phyloP scores from a whole-genome alignment of 2,329 filamentous ascomycete species.

The Plenodomus biglobosus region DNA sequence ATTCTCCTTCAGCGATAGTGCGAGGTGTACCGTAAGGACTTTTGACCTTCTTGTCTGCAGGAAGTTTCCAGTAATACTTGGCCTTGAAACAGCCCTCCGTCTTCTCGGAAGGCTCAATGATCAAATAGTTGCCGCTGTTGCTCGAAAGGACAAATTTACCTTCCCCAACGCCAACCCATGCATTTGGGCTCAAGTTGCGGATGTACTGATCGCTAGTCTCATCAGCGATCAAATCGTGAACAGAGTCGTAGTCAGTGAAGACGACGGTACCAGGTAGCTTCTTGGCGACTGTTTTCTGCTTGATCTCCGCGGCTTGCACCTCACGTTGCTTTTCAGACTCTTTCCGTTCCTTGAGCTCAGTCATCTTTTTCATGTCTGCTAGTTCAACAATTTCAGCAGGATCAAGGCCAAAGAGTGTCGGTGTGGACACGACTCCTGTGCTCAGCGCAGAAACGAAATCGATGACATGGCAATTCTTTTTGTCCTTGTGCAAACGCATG shows the following conservation, averaged over 20 bases:
- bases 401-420: slow-evolving; percentile 90
- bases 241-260: slow-evolving; percentile 87
- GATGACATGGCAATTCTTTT: slow-evolving; percentile 89
- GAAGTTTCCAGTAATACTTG: slow-evolving; percentile 48
- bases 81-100: slow-evolving; percentile 44
- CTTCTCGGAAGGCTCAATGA: slow-evolving; percentile 51
- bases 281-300: slow-evolving; percentile 15
- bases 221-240: slow-evolving; percentile 88
- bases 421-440: slow-evolving; percentile 83
- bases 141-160: slow-evolving; percentile 71
- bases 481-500: slow-evolving; percentile 78
- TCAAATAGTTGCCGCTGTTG: slow-evolving; percentile 60
- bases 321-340: slow-evolving; percentile 48
- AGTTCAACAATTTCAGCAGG: slow-evolving; percentile 73
- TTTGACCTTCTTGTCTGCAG: slow-evolving; percentile 38
- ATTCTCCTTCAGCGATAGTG: slow-evolving; percentile 64
- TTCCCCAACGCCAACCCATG: slow-evolving; percentile 80
- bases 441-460: slow-evolving; percentile 89
- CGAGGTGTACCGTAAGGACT: slow-evolving; percentile 69
- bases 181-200: slow-evolving; percentile 68
- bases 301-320: slow-evolving; percentile 71
- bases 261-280: slow-evolving; percentile 57
- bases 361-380: slow-evolving; percentile 65
- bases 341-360: slow-evolving; percentile 54
- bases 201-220: slow-evolving; percentile 78